phyloP scores from a whole-genome alignment of 257 asterid species.

The Cordia subcordata region DNA sequence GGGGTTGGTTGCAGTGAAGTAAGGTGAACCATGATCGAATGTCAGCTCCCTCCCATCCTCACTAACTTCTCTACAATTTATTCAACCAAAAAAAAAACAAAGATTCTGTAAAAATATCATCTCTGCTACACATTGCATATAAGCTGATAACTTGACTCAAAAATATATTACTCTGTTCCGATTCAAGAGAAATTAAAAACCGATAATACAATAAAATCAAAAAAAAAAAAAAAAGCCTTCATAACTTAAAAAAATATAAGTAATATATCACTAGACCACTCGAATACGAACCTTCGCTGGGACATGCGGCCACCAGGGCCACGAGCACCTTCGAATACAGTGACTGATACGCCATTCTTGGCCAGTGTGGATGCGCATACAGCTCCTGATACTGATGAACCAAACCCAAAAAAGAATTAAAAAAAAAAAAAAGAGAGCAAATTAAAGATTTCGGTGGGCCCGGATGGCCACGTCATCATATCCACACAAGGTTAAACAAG shows the following conservation, averaged over 20 bases:
- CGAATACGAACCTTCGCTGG: constrained; percentile 55
- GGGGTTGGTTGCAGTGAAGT: constrained; percentile 46
- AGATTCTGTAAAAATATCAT: no score
- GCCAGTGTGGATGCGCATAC: constrained; percentile 84
- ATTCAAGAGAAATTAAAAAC: no score
- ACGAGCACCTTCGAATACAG: constrained; percentile 78
- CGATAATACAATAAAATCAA: not conserved
- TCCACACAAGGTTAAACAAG: no score
- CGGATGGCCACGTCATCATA: no score
- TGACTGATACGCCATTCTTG: constrained; percentile 68
- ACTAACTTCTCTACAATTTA: constrained; percentile 45
- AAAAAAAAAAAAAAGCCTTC: not conserved
- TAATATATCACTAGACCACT: no score
- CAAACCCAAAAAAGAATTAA: no score
- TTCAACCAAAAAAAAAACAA: not conserved
- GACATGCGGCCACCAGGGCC: constrained; percentile 99
- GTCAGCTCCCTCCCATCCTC: constrained; percentile 79
- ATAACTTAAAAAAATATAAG: not conserved
- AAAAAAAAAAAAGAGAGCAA: no score
- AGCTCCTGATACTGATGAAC: constrained; percentile 79
- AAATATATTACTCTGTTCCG: no score
- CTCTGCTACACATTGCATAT: no score
- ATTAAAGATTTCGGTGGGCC: not conserved
- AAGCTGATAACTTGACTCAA: no score
- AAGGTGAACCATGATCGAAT: constrained; percentile 90